phyloP scores from a whole-genome alignment of 768 basidiomycete genomes.

The Cystofilobasidium bisporidii region DNA sequence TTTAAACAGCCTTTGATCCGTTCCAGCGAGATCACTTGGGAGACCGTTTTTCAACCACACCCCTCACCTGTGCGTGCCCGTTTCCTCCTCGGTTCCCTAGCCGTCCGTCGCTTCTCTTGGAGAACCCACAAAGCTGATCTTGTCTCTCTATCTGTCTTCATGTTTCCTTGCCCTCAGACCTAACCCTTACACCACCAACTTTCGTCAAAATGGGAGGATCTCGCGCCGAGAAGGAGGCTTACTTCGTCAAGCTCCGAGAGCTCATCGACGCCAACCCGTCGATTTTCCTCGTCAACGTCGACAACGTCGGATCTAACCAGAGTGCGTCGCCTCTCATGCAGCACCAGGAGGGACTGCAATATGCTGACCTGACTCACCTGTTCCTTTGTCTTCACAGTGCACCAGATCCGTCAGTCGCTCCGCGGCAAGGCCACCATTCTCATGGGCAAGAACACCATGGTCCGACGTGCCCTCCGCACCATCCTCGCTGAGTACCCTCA shows the following conservation, averaged over 20 bases:
- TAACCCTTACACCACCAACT: background rate
- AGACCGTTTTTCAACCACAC: background rate
- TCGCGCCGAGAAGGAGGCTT: conserved; percentile 77
- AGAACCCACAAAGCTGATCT: no score
- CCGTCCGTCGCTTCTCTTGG: no score
- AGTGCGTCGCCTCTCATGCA: conserved; percentile 35
- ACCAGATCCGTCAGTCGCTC: conserved; percentile 52
- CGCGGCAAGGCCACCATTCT: conserved; percentile 92
- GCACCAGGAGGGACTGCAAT: conserved; percentile 46
- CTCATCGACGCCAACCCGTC: conserved; percentile 84
- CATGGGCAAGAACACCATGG: conserved; percentile 99
- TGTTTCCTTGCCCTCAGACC: background rate
- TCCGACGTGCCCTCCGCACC: conserved; percentile 89
- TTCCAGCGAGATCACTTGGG: conserved; percentile 9
- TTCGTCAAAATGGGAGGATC: conserved; percentile 66
- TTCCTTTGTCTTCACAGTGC: conserved; percentile 6
- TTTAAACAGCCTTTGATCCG: conserved; percentile 12
- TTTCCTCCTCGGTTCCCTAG: no score
- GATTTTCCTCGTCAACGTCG: conserved; percentile 97
- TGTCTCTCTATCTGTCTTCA: no score
- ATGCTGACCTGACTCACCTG: background rate
- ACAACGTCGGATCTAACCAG: conserved; percentile 99
- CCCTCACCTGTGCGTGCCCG: background rate
- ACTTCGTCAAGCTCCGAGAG: conserved; percentile 89
- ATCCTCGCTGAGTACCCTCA: conserved; percentile 83